Evolutionary conservation across 331 rosid species (phyloP).

Genomic region (Pyrus hybrid): DNA sequence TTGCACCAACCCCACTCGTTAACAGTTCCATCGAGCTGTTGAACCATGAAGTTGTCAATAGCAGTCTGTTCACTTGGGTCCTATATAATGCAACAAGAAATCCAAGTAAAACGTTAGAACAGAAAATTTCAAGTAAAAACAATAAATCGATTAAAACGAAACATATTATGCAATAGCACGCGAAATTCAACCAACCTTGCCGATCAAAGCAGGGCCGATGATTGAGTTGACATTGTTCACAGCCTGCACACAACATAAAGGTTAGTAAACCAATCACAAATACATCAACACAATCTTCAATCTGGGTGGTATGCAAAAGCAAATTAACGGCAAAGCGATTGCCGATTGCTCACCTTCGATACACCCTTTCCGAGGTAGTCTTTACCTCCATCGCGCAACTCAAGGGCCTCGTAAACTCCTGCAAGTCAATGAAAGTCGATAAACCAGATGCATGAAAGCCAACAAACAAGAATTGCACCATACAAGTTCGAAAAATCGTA

Average conservation of each 20-base stretch:
- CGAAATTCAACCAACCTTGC: conserved; percentile 59
- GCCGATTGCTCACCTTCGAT: conserved; percentile 38
- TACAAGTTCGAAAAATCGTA: not conserved
- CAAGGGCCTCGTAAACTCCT: conserved; percentile 97
- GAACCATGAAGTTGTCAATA: conserved; percentile 90
- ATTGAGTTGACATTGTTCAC: conserved; percentile 70
- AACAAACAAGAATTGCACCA: not conserved
- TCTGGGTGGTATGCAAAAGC: not conserved
- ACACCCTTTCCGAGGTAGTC: conserved; percentile 98
- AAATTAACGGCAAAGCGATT: not conserved
- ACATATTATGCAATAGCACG: not conserved
- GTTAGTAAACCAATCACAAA: not conserved
- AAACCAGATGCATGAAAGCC: not conserved
- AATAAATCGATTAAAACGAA: not conserved
- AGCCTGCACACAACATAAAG: conserved; percentile 38
- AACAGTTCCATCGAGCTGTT: conserved; percentile 89
- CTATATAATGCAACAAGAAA: conserved; percentile 21
- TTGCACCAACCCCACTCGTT: conserved; percentile 99
- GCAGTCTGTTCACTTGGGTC: conserved; percentile 73
- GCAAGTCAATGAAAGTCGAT: not conserved
- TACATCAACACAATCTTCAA: not conserved
- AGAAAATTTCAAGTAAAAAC: not conserved
- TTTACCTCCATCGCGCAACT: conserved; percentile 87
- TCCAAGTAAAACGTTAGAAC: no score
- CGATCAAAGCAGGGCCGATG: conserved; percentile 89